Conservation (phyloP, 1,139 yeast genomes). For the Zygosaccharomyces sapae region DNA sequence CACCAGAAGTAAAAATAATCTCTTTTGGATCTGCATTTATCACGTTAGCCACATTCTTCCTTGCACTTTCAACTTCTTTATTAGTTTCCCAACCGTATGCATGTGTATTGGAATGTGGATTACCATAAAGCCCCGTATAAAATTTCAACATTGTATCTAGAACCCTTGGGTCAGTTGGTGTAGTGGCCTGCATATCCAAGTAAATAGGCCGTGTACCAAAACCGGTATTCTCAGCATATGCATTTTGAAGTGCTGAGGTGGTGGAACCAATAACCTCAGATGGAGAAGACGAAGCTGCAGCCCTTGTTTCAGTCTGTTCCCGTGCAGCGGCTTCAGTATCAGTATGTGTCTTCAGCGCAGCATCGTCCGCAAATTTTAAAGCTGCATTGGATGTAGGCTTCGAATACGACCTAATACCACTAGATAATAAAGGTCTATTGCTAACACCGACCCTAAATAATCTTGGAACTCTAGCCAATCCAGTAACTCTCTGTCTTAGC, state of each 20-base stretch:
- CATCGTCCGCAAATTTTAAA: constrained; percentile 26
- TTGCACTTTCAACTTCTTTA: constrained; percentile 80
- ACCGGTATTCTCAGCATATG: constrained; percentile 38
- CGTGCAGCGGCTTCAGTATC: constrained; percentile 34
- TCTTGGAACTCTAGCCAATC: not conserved
- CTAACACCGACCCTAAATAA: not conserved
- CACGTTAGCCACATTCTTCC: constrained; percentile 73
- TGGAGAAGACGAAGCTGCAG: constrained; percentile 15
- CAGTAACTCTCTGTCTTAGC: constrained; percentile 1
- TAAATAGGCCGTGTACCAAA: constrained; percentile 81
- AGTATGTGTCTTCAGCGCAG: constrained; percentile 34
- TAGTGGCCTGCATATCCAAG: constrained; percentile 94
- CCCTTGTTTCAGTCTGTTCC: constrained; percentile 31
- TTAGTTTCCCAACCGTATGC: constrained; percentile 99
- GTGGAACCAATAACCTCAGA: constrained; percentile 28
- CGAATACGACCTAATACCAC: constrained; percentile 16
- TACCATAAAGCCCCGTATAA: constrained; percentile 91
- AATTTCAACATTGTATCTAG: constrained; percentile 89
- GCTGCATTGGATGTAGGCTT: constrained; percentile 23
- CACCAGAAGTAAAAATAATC: constrained; percentile 94
- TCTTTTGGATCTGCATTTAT: constrained; percentile 95
- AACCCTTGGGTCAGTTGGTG: constrained; percentile 97
- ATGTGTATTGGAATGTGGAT: constrained; percentile 96
- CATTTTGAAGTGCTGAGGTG: constrained; percentile 36
- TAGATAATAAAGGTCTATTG: not conserved